phyloP scores from a whole-genome alignment of 2,329 filamentous ascomycete species.

The Neopestalotiopsis sp. region DNA sequence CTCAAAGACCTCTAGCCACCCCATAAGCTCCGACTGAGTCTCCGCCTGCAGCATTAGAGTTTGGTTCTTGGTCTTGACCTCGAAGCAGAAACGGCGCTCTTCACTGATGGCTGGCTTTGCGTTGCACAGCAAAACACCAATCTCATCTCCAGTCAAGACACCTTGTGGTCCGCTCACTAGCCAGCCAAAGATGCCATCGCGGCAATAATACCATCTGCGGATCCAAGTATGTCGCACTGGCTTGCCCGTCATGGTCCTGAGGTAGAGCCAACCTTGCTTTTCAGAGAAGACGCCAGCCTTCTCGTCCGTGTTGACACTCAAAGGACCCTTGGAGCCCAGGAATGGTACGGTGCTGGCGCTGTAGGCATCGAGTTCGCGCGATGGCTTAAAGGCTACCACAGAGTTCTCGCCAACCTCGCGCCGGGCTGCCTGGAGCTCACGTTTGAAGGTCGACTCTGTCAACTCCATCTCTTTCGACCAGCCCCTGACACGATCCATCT shows the following conservation, averaged over 20 bases:
- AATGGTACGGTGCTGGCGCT: slow-evolving; percentile 88
- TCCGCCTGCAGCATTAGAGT: slow-evolving; percentile 91
- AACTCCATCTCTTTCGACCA: slow-evolving; percentile 96
- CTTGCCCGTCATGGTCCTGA: slow-evolving; percentile 83
- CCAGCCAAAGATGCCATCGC: slow-evolving; percentile 95
- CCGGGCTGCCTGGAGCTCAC: slow-evolving; percentile 79
- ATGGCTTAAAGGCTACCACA: slow-evolving; percentile 75
- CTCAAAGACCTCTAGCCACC: slow-evolving; percentile 94
- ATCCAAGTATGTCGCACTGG: slow-evolving; percentile 90
- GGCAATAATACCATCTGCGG: slow-evolving; percentile 93
- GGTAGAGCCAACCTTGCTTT: slow-evolving; percentile 94
- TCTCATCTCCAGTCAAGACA: slow-evolving; percentile 94
- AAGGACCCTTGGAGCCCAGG: slow-evolving; percentile 73
- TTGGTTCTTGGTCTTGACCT: slow-evolving; percentile 96
- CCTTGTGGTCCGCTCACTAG: slow-evolving; percentile 83
- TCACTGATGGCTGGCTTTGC: slow-evolving; percentile 90
- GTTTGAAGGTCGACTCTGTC: slow-evolving; percentile 81
- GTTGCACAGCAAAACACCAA: slow-evolving; percentile 92
- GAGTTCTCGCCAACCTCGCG: slow-evolving; percentile 83
- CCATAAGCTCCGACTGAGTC: slow-evolving; percentile 87
- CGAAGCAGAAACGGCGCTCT: slow-evolving; percentile 95
- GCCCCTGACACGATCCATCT: slow-evolving; percentile 90
- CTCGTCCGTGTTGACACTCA: slow-evolving; percentile 63
- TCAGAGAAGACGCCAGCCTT: slow-evolving; percentile 63
- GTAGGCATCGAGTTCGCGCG: slow-evolving; percentile 92